These are phyloP conservation scores for Pseudopithomyces maydicus DNA, from an alignment of 2,329 filamentous ascomycete species.

Conservation along the genomic window DNA sequence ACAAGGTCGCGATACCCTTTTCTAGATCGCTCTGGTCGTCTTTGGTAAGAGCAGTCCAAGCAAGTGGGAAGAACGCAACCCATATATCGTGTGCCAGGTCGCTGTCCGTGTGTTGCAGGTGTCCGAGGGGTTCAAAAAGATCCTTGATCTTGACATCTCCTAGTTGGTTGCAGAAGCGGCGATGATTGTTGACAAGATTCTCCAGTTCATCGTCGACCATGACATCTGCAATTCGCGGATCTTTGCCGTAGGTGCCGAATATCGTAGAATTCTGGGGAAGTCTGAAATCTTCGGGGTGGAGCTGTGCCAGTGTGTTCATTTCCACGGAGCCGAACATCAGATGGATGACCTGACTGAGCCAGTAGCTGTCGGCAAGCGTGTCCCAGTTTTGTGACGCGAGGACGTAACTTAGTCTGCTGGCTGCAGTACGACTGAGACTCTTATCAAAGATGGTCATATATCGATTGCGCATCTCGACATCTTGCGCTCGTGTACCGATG, in stretches of 20 bases:
- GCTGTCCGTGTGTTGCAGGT: slow-evolving; percentile 88
- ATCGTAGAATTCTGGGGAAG: slow-evolving; percentile 75
- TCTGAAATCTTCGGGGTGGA: slow-evolving; percentile 84
- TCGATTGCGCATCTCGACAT: slow-evolving; percentile 94
- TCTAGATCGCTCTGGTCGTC: slow-evolving; percentile 92
- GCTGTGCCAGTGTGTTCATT: slow-evolving; percentile 75
- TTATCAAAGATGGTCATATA: slow-evolving; percentile 97
- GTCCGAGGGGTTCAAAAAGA: slow-evolving; percentile 84
- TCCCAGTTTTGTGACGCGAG: slow-evolving; percentile 96
- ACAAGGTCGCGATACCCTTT: slow-evolving; percentile 83
- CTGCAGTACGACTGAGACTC: slow-evolving; percentile 90
- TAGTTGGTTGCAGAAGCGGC: slow-evolving; percentile 81
- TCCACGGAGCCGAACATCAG: slow-evolving; percentile 90
- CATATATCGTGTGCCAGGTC: slow-evolving; percentile 87
- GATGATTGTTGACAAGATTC: slow-evolving; percentile 74
- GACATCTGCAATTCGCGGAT: slow-evolving; percentile 64
- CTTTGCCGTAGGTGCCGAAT: slow-evolving; percentile 74
- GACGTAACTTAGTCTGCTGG: slow-evolving; percentile 85
- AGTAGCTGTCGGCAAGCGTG: slow-evolving; percentile 91
- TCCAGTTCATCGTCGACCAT: slow-evolving; percentile 87
- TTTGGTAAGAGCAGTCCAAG: slow-evolving; percentile 84
- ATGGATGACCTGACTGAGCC: slow-evolving; percentile 94
- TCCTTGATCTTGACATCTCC: slow-evolving; percentile 87
- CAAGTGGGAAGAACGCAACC: slow-evolving; percentile 89
- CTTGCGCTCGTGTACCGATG: slow-evolving; percentile 88